A percentile compares a stretch with the other conserved stretches of the same genome.
These are phyloP conservation scores for Lithohypha guttulata DNA, from an alignment of 2,329 filamentous ascomycete species.

Conservation along the genomic window DNA sequence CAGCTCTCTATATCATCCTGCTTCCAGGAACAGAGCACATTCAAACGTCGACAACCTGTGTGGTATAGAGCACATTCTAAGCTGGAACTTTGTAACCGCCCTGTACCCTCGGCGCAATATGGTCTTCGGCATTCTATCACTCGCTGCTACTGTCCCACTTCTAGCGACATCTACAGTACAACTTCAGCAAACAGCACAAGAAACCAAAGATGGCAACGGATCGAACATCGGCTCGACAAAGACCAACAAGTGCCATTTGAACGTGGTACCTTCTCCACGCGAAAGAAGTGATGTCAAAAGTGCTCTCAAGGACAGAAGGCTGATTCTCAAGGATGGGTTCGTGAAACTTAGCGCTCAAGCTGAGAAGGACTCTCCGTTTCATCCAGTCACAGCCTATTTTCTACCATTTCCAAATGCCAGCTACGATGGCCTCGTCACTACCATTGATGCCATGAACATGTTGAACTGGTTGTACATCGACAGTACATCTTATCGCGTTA, in stretches of 20 bases:
- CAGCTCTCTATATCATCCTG: too few relatives aligned
- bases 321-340: slow-evolving; percentile 11
- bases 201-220: slow-evolving; percentile 9
- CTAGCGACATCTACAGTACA: slow-evolving; percentile 15
- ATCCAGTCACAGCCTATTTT: slow-evolving; percentile 29
- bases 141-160: slow-evolving; percentile 14
- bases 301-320: slow-evolving; percentile 8
- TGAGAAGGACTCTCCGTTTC: slow-evolving; percentile 1
- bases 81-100: neutral
- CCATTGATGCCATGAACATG: slow-evolving; percentile 28
- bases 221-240: slow-evolving; percentile 8
- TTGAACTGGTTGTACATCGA: slow-evolving; percentile 61
- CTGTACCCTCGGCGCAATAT: neutral
- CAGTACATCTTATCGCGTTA: slow-evolving; percentile 47
- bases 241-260: slow-evolving; percentile 15
- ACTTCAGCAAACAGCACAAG: slow-evolving; percentile 11
- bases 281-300: slow-evolving; percentile 12
- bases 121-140: slow-evolving; percentile 15
- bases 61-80: neutral
- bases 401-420: slow-evolving; percentile 14
- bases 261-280: slow-evolving; percentile 8
- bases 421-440: slow-evolving; percentile 15
- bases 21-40: too few relatives aligned
- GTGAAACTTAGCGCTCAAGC: slow-evolving; percentile 11
- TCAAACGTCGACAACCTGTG: neutral